Conservation (phyloP, 2,329 filamentous ascomycete species). For the Tolypocladium amazonense region DNA sequence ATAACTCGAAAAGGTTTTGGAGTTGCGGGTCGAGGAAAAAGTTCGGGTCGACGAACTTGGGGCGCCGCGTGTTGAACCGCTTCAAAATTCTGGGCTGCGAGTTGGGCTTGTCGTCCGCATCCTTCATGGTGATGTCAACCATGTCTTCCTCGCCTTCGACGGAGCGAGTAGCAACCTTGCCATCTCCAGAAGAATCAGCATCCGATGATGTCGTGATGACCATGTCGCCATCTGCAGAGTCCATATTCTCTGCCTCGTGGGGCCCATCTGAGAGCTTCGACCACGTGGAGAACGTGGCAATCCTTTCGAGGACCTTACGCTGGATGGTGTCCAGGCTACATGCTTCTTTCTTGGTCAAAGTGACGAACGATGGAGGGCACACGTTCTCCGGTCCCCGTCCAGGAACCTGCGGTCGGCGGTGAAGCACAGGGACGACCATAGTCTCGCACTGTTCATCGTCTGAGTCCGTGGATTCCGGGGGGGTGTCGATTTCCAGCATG, state of each 20-base stretch:
- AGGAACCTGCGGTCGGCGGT: conserved; percentile 35
- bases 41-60: conserved; percentile 40
- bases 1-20: conserved; percentile 68
- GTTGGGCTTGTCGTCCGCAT: conserved; percentile 31
- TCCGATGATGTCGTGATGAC: conserved; percentile 54
- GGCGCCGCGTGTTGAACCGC: conserved; percentile 38
- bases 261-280: conserved; percentile 44
- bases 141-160: conserved; percentile 84
- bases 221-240: conserved; percentile 55
- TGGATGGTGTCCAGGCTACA: conserved; percentile 58
- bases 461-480: conserved; percentile 36
- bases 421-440: conserved; percentile 62
- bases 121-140: conserved; percentile 80
- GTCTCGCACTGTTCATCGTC: conserved; percentile 52
- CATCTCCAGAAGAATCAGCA: conserved; percentile 56
- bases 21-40: conserved; percentile 51
- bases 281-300: conserved; percentile 67
- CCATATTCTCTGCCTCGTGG: conserved; percentile 32
- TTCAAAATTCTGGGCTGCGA: conserved; percentile 24
- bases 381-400: conserved; percentile 17
- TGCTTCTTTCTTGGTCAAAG: conserved; percentile 63
- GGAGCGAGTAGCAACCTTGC: conserved; percentile 65
- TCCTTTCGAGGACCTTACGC: conserved; percentile 67
- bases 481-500: conserved; percentile 36
- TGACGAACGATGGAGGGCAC: conserved; percentile 57